Evolutionary conservation across 2,329 filamentous ascomycete species (phyloP).

Genomic region (Penicillium thymicola): DNA sequence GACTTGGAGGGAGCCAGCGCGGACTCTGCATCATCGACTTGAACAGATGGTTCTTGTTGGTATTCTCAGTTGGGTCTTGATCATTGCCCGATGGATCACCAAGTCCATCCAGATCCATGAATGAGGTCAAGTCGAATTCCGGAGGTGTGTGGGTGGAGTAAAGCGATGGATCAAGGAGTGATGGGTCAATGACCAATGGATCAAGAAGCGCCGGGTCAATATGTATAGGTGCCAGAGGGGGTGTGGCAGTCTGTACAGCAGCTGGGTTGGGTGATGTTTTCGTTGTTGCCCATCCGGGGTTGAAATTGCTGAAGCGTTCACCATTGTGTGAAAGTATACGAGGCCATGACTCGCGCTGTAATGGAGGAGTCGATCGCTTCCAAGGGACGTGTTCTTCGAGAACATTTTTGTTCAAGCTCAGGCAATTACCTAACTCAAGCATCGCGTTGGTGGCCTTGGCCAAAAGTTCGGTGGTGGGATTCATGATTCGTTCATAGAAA

Average conservation of each 20-base stretch:
- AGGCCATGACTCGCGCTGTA: background rate
- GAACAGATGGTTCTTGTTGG: background rate
- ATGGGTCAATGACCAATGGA: slow-evolving; percentile 1
- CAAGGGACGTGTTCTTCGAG: slow-evolving; percentile 3
- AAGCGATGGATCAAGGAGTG: background rate
- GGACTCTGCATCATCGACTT: slow-evolving; percentile 4
- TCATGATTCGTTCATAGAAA: slow-evolving; percentile 36
- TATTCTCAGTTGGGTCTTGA: too few relatives aligned
- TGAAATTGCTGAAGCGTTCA: slow-evolving; percentile 2
- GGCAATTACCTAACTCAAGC: slow-evolving; percentile 8
- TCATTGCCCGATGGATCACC: too few relatives aligned
- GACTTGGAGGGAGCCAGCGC: background rate
- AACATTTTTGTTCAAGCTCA: background rate
- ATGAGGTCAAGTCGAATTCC: background rate
- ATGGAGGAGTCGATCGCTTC: background rate
- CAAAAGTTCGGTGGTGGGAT: slow-evolving; percentile 22
- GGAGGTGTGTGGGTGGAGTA: background rate
- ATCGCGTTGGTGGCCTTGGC: slow-evolving; percentile 12
- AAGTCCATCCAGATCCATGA: background rate
- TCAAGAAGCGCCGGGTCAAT: background rate
- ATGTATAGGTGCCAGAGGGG: background rate
- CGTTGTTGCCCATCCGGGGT: background rate
- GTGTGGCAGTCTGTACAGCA: background rate
- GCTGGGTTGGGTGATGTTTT: background rate
- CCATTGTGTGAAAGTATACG: slow-evolving; percentile 1